Conservation (phyloP, 768 basidiomycete species). For the Xerocomellus chrysenteron region DNA sequence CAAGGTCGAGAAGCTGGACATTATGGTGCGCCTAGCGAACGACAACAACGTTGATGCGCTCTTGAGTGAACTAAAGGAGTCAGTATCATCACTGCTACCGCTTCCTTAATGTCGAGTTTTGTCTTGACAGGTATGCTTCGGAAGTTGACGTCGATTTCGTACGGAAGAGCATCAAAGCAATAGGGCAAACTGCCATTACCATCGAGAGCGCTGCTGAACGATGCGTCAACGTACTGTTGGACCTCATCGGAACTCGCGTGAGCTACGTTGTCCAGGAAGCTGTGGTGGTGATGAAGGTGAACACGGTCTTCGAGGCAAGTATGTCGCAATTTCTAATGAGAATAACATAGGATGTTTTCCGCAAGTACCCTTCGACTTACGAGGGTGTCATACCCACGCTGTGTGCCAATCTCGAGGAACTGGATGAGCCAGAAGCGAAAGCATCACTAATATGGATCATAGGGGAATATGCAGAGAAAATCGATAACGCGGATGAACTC, state of each 20-base stretch:
- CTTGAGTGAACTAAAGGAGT: slow-evolving; percentile 96
- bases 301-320: slow-evolving; percentile 4
- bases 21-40: slow-evolving; percentile 91
- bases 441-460: slow-evolving; percentile 99
- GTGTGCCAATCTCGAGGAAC: slow-evolving; percentile 91
- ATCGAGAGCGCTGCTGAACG: slow-evolving; percentile 91
- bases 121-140: slow-evolving; percentile 73
- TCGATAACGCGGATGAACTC: slow-evolving; percentile 94
- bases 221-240: slow-evolving; percentile 91
- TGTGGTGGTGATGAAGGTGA: slow-evolving; percentile 97
- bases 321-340: neutral
- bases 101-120: slow-evolving; percentile 2
- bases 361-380: slow-evolving; percentile 94
- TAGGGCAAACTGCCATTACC: slow-evolving; percentile 95
- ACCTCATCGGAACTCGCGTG: slow-evolving; percentile 89
- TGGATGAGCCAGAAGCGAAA: slow-evolving; percentile 98
- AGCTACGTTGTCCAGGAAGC: slow-evolving; percentile 99
- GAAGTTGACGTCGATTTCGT: slow-evolving; percentile 99
- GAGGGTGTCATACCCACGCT: slow-evolving; percentile 96
- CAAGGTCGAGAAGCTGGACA: slow-evolving; percentile 97
- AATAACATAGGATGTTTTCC: slow-evolving; percentile 83
- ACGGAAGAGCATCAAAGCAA: slow-evolving; percentile 89
- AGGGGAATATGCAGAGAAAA: slow-evolving; percentile 96
- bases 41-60: slow-evolving; percentile 94
- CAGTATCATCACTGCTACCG: slow-evolving; percentile 27